phyloP scores from a whole-genome alignment of 1,284 basidiomycete genomes.

The Malassezia vespertilionis region DNA sequence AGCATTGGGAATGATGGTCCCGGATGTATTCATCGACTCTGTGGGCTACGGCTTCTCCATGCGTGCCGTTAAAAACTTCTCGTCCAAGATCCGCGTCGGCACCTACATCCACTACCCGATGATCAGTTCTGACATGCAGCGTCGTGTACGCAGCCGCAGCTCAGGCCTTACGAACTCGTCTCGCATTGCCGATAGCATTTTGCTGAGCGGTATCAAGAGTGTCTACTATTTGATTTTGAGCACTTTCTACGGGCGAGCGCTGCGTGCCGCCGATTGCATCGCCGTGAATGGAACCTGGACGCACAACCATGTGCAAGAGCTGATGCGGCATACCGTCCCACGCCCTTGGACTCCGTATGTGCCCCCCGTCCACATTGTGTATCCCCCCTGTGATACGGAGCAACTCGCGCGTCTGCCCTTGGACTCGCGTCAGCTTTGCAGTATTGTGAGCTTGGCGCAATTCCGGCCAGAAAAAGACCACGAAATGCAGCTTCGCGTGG shows the following conservation, averaged over 20 bases:
- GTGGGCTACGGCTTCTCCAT: slow-evolving; percentile 97
- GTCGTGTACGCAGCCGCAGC: slow-evolving; percentile 57
- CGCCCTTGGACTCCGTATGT: slow-evolving; percentile 35
- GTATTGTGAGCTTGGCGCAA: slow-evolving; percentile 59
- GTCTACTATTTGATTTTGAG: slow-evolving; percentile 85
- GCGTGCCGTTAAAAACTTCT: slow-evolving; percentile 60
- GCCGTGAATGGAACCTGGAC: slow-evolving; percentile 98
- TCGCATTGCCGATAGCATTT: slow-evolving; percentile 54
- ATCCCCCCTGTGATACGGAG: slow-evolving; percentile 81
- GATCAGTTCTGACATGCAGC: slow-evolving; percentile 82
- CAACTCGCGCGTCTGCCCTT: slow-evolving; percentile 61
- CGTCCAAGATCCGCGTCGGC: slow-evolving; percentile 60
- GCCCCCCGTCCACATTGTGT: slow-evolving; percentile 55
- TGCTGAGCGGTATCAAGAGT: slow-evolving; percentile 62
- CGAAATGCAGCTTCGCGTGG: slow-evolving; percentile 63
- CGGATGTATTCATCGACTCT: slow-evolving; percentile 86
- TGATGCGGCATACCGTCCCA: slow-evolving; percentile 48
- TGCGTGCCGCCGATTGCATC: slow-evolving; percentile 59
- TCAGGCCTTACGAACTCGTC: slow-evolving; percentile 59
- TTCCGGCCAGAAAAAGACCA: slow-evolving; percentile 83
- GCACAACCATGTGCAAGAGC: slow-evolving; percentile 61
- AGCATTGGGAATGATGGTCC: slow-evolving; percentile 60
- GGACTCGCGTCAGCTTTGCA: slow-evolving; percentile 37
- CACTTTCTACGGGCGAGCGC: slow-evolving; percentile 64
- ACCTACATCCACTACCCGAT: slow-evolving; percentile 95